Base-by-base conservation (phyloP, 108 stramenopile genomes). In the Discostella pseudostelligera region DNA sequence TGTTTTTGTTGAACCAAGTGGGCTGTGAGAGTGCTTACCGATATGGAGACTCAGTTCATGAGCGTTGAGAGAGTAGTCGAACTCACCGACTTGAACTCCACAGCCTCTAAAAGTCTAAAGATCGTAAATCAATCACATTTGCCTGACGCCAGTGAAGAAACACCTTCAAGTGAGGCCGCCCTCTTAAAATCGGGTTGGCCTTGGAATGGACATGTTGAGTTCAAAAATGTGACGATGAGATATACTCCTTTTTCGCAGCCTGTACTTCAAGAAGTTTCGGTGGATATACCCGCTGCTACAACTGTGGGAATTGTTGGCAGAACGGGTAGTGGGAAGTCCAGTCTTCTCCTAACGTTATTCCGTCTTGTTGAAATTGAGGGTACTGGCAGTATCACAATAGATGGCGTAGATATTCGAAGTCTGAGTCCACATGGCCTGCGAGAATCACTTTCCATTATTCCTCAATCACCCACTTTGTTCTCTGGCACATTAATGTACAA, bases 401-500 rank as follows among this genome's bases (percentile, higher is more conserved):
- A 97, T 69, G 97, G 96, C 8, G 81, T 97, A 28, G 96, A 97
- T 67, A 85, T 97, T 47, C 68, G 84, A 36, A 77, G 81, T 22
- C 67, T 97, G 8, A 80, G 84, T 16, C 74, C 97, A 16, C 56
- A 88, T 48, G 78, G 69, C 6, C 82, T 97, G n/a, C 88, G 97
- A 29, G 69, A 79, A 26, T 65, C 72, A 10, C 50, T 97, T 20
- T 87, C 95, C 21, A 94, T 97, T 40, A 95, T 99, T 44, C 97
- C 97, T 8, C 98, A 99, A 83, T 90, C 96, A 64, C 95, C 96
- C n/a, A 86, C 87, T 28, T 62, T 99, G 11, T 99, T 97, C 70
- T 64, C 86, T 12, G 98, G 96, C 12, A 90, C 95, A 10, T 21
- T 99, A 28, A 76, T 84, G 39, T 74, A 70, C 57, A 99, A 99